Conservation (phyloP, 176 grass and related monocot species). For the Zea luxurians region DNA sequence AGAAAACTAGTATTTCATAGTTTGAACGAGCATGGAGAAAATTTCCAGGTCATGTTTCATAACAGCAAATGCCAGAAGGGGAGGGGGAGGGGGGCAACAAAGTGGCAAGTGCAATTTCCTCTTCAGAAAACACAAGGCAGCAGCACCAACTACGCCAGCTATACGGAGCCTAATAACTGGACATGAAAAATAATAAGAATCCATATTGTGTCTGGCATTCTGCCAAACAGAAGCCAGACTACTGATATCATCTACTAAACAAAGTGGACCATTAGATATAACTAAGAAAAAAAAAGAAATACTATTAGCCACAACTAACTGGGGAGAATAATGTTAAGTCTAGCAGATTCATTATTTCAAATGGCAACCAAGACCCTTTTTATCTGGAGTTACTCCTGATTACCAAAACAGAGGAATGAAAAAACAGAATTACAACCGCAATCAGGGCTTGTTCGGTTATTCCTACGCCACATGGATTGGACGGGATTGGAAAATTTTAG, state of each 20-base stretch:
- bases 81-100: too few species aligned
- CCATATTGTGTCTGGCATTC: background rate
- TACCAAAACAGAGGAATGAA: background rate
- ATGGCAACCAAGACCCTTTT: background rate
- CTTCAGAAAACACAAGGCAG: too few species aligned
- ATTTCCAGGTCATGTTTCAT: background rate
- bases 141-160: too few species aligned
- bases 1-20: slow-evolving; percentile 36
- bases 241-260: background rate
- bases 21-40: background rate
- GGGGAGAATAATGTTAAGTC: background rate
- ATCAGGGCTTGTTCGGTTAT: too few species aligned
- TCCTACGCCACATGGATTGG: too few species aligned
- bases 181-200: too few species aligned
- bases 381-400: background rate
- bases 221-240: background rate
- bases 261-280: background rate
- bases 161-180: too few species aligned
- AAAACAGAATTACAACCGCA: too few species aligned
- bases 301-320: too few species aligned
- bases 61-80: background rate
- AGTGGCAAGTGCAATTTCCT: too few species aligned
- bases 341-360: background rate
- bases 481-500: too few species aligned
- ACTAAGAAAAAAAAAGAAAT: too few species aligned